phyloP scores from a whole-genome alignment of 2,329 filamentous ascomycete genomes.

The Hypoxylon sp. region DNA sequence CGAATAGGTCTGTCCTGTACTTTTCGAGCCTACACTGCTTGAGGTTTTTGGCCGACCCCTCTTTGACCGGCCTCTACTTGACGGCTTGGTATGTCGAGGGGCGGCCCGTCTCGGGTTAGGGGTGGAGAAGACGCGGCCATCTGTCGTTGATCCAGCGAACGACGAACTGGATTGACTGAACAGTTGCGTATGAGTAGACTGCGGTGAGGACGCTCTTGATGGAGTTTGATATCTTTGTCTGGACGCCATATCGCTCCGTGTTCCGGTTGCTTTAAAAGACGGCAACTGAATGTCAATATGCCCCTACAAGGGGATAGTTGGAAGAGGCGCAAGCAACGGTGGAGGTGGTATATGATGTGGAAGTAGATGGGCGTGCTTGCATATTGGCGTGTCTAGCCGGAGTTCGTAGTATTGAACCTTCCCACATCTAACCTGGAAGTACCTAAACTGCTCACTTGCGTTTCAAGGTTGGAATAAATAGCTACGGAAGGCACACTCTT shows the following conservation, averaged over 20 bases:
- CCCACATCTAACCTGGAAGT: conserved; percentile 1
- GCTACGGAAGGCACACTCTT: conserved; percentile 6
- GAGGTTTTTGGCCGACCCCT: conserved; percentile 24
- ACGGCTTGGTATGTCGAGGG: conserved; percentile 11
- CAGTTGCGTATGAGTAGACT: conserved; percentile 25
- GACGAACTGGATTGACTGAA: conserved; percentile 32
- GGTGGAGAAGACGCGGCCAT: conserved; percentile 39
- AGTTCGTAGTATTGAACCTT: background rate
- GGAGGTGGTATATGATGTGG: background rate
- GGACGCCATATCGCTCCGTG: conserved; percentile 23
- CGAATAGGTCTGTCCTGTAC: conserved; percentile 29
- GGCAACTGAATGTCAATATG: background rate
- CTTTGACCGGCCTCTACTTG: conserved; percentile 26
- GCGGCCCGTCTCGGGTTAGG: conserved; percentile 22
- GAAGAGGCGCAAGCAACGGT: background rate
- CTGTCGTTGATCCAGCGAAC: conserved; percentile 28
- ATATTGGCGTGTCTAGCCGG: background rate
- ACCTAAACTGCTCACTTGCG: background rate
- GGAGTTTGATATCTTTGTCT: conserved; percentile 36
- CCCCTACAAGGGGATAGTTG: background rate
- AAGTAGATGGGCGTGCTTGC: background rate
- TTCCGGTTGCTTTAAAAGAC: background rate
- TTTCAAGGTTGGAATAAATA: background rate
- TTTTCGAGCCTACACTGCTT: conserved; percentile 27
- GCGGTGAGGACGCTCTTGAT: conserved; percentile 25